Percentiles rank a stretch among this genome's conserved stretches.
These are phyloP conservation scores for Aplosporella prunicola DNA, from an alignment of 2,329 filamentous ascomycete genomes.

Conservation along the genomic window DNA sequence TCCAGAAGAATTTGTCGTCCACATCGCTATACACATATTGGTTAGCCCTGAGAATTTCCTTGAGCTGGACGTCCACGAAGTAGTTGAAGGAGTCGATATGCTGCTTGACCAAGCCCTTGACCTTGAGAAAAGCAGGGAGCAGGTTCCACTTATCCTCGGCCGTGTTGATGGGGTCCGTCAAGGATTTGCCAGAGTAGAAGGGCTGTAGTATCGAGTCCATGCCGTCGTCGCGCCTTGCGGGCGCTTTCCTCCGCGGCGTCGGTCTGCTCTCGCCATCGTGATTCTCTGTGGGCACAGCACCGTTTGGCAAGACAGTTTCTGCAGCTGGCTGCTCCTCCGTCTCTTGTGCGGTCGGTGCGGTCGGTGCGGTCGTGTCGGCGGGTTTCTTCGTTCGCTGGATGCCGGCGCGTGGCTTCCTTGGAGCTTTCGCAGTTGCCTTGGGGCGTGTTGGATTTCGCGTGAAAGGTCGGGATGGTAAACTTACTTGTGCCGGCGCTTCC, in stretches of 20 bases:
- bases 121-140: constrained; percentile 92
- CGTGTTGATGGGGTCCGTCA: constrained; percentile 61
- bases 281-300: too few species aligned
- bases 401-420: neutral
- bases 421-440: constrained; percentile 9
- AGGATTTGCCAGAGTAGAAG: constrained; percentile 58
- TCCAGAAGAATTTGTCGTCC: constrained; percentile 84
- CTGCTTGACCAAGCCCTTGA: constrained; percentile 94
- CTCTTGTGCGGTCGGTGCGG: neutral
- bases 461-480: neutral
- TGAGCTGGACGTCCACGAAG: constrained; percentile 92
- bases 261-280: too few species aligned
- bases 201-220: constrained; percentile 59
- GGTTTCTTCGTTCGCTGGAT: neutral
- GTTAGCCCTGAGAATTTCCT: constrained; percentile 92
- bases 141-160: constrained; percentile 92
- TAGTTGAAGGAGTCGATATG: constrained; percentile 99
- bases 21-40: constrained; percentile 83
- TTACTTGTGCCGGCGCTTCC: constrained; percentile 1
- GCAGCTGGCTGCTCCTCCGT: neutral
- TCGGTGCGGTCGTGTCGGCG: neutral
- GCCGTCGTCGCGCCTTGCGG: constrained; percentile 31
- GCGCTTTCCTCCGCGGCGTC: constrained; percentile 20
- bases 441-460: neutral
- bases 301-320: too few species aligned